Evolutionary conservation across 2,329 filamentous ascomycete genomes (phyloP), one percentile per base, ranked within the genome.

Genomic region (Pseudogymnoascus sp.): DNA sequence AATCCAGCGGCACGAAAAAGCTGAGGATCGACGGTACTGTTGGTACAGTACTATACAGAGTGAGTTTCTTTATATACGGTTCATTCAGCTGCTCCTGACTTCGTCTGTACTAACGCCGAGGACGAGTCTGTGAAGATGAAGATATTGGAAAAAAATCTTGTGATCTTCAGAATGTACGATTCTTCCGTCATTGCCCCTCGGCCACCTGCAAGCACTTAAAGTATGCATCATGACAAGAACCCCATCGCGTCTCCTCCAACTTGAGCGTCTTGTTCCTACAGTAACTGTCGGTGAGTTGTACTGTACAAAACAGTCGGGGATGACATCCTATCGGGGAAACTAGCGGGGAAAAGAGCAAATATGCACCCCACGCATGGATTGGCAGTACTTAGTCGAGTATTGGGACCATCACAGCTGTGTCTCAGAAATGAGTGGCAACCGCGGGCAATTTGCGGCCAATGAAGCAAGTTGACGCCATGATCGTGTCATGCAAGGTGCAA

Each of bases 271-370:
- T 30, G 45, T 52, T 52, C n/a, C 45, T 30, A 30, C 45, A 52
- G 45, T 52, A 52, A 52, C 45, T 52, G 45, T 52, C 45, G 45
- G 45, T 52, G 45, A 52, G 45, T 52, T 52, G 45, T 52, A 52
- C 45, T 30, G 45, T 52, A 52, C 45, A 52, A 52, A 30, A 30
- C 12, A 15, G 45, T 30, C 45, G 23, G 45, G 45, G 45, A 52
- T 52, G 26, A 18, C 45, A 28, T 52, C 45, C 45, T 52, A 30
- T 52, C 45, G 26, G 45, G 45, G n/a, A 52, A 52, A 52, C 45
- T 52, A 52, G 45, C 10, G 45, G 45, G 41, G 45, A 18, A 5
- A 4, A 52, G 5, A 9, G 5, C 9, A 52, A 52, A 30, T 52
- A 52, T 52, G 45, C 26, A 52, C 45, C 45, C 45, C 45, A 52